Percentiles rank a stretch among this genome's conserved stretches.
phyloP scores from a whole-genome alignment of 208 protist genomes.

The Lotmaria passim region DNA sequence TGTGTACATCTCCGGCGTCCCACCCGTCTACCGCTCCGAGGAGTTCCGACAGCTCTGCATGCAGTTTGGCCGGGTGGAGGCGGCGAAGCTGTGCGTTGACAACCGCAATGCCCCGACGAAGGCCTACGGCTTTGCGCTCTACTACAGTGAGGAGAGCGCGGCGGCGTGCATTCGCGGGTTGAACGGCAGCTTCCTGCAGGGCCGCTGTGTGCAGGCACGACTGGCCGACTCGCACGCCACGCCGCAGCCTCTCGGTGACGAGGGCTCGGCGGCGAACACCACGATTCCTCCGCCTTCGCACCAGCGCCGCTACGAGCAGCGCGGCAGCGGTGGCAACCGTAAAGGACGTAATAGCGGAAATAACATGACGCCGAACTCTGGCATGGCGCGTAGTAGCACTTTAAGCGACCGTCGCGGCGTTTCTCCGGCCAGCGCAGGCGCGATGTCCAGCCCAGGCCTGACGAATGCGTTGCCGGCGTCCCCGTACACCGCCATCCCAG shows the following conservation, averaged over 20 bases:
- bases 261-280: constrained; percentile 23
- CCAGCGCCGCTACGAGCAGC: constrained; percentile 17
- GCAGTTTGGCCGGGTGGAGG: constrained; percentile 67
- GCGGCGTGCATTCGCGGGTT: constrained; percentile 55
- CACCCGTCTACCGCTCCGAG: constrained; percentile 43
- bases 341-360: constrained; percentile 5
- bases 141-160: constrained; percentile 62
- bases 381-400: not conserved
- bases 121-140: constrained; percentile 76
- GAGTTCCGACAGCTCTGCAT: constrained; percentile 71
- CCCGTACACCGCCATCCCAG: not conserved
- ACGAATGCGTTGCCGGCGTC: not conserved
- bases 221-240: constrained; percentile 65
- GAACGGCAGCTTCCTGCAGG: constrained; percentile 47
- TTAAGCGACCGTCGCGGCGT: not conserved
- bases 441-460: not conserved
- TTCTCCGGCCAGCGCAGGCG: not conserved
- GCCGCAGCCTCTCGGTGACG: constrained; percentile 47
- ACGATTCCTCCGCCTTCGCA: constrained; percentile 15
- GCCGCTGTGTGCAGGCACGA: constrained; percentile 61
- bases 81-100: constrained; percentile 71
- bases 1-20: constrained; percentile 77
- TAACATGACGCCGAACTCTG: no score
- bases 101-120: constrained; percentile 56
- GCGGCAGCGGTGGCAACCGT: not conserved